These are phyloP conservation scores for Fragosphaeria purpurea DNA, from an alignment of 2,329 filamentous ascomycete genomes.

Conservation along the genomic window DNA sequence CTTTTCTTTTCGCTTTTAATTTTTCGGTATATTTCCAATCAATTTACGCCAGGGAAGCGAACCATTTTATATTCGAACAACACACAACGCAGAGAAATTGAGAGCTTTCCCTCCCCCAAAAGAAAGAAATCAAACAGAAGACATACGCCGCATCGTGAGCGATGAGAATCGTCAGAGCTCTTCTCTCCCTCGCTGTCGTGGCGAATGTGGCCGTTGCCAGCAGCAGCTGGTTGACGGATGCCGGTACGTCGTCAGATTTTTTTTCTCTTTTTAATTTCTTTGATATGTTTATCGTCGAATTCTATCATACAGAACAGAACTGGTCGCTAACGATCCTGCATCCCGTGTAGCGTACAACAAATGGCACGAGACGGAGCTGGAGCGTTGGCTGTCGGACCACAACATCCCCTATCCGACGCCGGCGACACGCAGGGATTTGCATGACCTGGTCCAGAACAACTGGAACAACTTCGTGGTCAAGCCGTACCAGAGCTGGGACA, in stretches of 20 bases:
- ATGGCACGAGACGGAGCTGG: constrained; percentile 96
- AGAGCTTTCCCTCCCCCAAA: not conserved
- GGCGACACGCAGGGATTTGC: constrained; percentile 88
- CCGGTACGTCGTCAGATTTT: constrained; percentile 49
- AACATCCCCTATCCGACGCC: constrained; percentile 83
- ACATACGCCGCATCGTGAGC: not conserved
- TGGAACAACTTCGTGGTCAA: constrained; percentile 70
- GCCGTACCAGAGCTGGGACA: constrained; percentile 71
- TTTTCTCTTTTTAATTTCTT: not conserved
- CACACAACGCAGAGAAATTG: too few relatives aligned
- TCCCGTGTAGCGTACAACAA: constrained; percentile 78
- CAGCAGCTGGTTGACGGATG: constrained; percentile 77
- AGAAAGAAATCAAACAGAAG: not conserved
- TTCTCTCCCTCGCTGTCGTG: constrained; percentile 63
- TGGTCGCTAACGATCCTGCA: not conserved
- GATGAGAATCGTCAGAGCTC: constrained; percentile 69
- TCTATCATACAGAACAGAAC: not conserved
- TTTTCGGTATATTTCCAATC: too few relatives aligned
- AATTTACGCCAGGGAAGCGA: too few relatives aligned
- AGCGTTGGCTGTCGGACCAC: constrained; percentile 92
- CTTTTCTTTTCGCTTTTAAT: too few relatives aligned
- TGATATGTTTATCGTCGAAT: too few relatives aligned
- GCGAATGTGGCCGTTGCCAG: constrained; percentile 60
- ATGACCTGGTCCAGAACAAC: constrained; percentile 77
- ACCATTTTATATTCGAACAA: too few relatives aligned